These are phyloP conservation scores for Pseudopyricularia javanii DNA, from an alignment of 2,329 filamentous ascomycete genomes.

Conservation along the genomic window DNA sequence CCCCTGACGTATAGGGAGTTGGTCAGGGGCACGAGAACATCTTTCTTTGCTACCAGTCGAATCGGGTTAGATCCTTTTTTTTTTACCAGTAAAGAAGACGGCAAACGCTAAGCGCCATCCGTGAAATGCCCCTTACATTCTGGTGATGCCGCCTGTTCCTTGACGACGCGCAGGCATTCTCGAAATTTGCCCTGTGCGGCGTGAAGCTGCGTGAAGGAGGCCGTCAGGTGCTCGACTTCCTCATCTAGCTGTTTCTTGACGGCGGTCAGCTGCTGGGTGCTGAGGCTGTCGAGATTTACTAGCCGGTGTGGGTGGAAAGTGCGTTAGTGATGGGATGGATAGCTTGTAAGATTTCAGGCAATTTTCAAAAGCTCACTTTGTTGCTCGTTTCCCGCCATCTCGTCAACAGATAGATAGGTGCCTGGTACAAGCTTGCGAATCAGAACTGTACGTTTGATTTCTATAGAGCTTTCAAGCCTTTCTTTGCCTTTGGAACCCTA, in stretches of 20 bases:
- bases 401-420: background rate
- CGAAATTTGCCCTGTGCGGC: conserved; percentile 84
- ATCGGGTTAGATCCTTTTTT: background rate
- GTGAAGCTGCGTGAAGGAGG: conserved; percentile 80
- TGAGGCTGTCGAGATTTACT: conserved; percentile 63
- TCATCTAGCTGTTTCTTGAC: conserved; percentile 95
- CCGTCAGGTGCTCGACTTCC: conserved; percentile 87
- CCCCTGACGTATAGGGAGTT: conserved; percentile 91
- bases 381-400: background rate
- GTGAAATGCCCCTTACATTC: too few species aligned
- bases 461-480: background rate
- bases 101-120: background rate
- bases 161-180: conserved; percentile 72
- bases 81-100: background rate
- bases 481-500: background rate
- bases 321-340: background rate
- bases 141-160: conserved; percentile 15
- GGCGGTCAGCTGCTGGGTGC: conserved; percentile 71
- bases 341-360: background rate
- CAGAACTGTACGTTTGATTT: too few species aligned
- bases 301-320: background rate
- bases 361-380: background rate
- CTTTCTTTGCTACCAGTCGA: conserved; percentile 24
- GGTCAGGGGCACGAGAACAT: conserved; percentile 83
- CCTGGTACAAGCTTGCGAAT: too few species aligned